A percentile compares a stretch with the other conserved stretches of the same genome.
Conservation (phyloP, 768 basidiomycete species). For the Boletus barrowsii region DNA sequence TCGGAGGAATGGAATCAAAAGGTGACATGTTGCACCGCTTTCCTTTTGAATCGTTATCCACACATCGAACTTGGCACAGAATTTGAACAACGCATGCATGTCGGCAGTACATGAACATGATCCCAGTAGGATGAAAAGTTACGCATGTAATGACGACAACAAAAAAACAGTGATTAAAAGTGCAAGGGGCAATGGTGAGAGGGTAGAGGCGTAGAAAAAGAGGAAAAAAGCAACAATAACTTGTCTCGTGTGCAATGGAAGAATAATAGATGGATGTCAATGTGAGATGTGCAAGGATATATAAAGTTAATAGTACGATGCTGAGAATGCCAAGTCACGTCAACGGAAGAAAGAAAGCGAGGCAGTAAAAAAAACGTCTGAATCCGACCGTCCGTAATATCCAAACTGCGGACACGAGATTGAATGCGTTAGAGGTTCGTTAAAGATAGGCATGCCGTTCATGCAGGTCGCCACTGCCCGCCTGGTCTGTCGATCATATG, state of each 20-base stretch:
- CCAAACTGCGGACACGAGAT: constrained; percentile 7
- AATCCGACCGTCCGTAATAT: constrained; percentile 14
- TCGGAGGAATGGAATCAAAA: no score
- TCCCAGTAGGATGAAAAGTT: neutral
- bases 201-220: neutral
- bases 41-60: no score
- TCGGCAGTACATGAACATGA: constrained; percentile 7
- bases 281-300: neutral
- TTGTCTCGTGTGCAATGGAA: neutral
- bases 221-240: neutral
- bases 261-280: neutral
- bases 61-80: no score
- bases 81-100: neutral
- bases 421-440: neutral
- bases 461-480: constrained; percentile 38
- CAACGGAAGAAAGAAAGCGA: neutral
- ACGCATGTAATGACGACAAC: constrained; percentile 11
- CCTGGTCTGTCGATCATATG: constrained; percentile 44
- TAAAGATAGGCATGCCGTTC: constrained; percentile 10
- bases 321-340: constrained; percentile 7
- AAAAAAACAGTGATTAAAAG: neutral
- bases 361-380: neutral
- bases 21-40: no score
- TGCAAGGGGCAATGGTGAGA: no score
- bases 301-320: constrained; percentile 21